These are phyloP conservation scores for Apostasia ramifera DNA, from an alignment of 106 monocot genomes.

Conservation along the genomic window DNA sequence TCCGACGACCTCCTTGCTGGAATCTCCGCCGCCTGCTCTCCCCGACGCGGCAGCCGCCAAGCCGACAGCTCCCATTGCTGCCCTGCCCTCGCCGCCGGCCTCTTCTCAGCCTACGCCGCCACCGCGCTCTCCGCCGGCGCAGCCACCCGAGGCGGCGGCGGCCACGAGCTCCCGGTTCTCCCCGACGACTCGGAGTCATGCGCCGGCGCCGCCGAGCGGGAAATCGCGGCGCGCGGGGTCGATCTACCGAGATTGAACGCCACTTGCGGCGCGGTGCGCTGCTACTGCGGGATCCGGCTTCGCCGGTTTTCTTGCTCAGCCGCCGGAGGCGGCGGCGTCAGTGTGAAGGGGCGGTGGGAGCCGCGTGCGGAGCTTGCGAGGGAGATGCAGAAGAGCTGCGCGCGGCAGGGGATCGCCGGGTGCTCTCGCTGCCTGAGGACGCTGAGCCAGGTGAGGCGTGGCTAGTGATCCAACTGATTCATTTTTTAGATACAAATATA, in stretches of 20 bases:
- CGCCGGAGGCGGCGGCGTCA: conserved; percentile 1
- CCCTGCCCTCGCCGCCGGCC: conserved; percentile 67
- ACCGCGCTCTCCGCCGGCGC: conserved; percentile 32
- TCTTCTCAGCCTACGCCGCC: conserved; percentile 61
- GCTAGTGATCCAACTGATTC: background rate
- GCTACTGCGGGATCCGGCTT: conserved; percentile 75
- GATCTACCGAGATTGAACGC: conserved; percentile 43
- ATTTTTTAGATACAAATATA: background rate
- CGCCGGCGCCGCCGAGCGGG: conserved; percentile 34
- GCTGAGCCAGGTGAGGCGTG: conserved; percentile 48
- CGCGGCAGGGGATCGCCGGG: conserved; percentile 34
- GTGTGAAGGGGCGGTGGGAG: conserved; percentile 29
- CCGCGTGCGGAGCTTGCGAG: conserved; percentile 15
- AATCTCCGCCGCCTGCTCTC: conserved; percentile 32
- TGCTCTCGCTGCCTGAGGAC: conserved; percentile 61
- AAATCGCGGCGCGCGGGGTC: conserved; percentile 39
- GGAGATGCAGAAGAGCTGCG: conserved; percentile 50
- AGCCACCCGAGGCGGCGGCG: background rate
- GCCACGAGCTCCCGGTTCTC: conserved; percentile 42
- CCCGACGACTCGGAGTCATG: conserved; percentile 83
- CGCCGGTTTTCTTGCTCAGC: conserved; percentile 40
- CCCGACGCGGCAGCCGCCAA: conserved; percentile 22
- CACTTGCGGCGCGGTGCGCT: conserved; percentile 67
- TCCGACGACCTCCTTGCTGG: conserved; percentile 37
- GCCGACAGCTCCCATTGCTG: conserved; percentile 48